A percentile compares a stretch with the other conserved stretches of the same genome.
phyloP scores from a whole-genome alignment of 1,284 basidiomycete species.

The Rhizopogon parksii region DNA sequence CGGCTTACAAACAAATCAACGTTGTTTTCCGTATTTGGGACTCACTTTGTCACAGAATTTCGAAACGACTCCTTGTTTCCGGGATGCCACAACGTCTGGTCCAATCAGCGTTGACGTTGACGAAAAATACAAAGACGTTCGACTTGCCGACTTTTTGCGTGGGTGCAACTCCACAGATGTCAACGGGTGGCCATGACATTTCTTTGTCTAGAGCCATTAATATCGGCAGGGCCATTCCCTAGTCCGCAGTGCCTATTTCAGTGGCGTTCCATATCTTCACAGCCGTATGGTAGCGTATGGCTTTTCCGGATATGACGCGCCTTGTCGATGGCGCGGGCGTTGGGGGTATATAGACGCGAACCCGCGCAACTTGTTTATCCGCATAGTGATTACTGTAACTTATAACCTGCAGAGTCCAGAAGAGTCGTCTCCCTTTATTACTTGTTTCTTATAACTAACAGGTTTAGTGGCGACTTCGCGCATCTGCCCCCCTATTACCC shows the following conservation, averaged over 20 bases:
- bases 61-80: constrained; percentile 3
- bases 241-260: background rate
- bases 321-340: background rate
- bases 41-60: constrained; percentile 8
- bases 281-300: background rate
- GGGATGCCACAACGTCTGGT: background rate
- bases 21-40: constrained; percentile 28
- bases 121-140: constrained; percentile 6
- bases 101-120: background rate
- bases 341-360: background rate
- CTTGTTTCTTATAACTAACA: background rate
- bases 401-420: background rate
- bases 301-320: constrained; percentile 10
- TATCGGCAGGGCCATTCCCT: background rate
- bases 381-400: constrained; percentile 1
- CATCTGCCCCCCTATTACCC: background rate
- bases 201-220: constrained; percentile 1
- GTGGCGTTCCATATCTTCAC: background rate
- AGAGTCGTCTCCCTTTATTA: background rate
- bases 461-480: background rate
- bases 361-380: background rate
- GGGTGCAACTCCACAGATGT: background rate
- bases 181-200: constrained; percentile 1
- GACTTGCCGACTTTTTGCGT: background rate
- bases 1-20: constrained; percentile 8